phyloP scores from a whole-genome alignment of 1,284 basidiomycete species.

The Ceratobasidium sp. region DNA sequence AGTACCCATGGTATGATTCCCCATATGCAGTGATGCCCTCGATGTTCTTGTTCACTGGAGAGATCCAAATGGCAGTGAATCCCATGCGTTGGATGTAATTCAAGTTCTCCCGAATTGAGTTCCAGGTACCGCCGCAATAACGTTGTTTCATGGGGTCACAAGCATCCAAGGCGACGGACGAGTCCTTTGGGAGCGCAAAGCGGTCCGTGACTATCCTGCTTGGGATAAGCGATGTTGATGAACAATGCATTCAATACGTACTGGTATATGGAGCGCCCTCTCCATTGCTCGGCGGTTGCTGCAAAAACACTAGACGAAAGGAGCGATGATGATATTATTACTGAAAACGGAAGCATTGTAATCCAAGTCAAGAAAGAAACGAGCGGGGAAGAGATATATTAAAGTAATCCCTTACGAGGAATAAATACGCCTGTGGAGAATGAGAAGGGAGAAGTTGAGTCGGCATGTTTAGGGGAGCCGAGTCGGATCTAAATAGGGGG shows the following conservation, averaged over 20 bases:
- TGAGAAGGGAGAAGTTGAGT: background rate
- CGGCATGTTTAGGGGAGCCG: conserved; percentile 6
- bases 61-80: conserved; percentile 70
- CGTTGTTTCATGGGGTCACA: conserved; percentile 63
- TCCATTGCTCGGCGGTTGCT: conserved; percentile 41
- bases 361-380: conserved; percentile 5
- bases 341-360: conserved; percentile 24
- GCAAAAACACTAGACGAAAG: conserved; percentile 22
- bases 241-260: background rate
- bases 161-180: conserved; percentile 59
- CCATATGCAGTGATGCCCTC: conserved; percentile 71
- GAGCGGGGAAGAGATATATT: background rate
- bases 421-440: background rate
- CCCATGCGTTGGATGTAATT: conserved; percentile 81
- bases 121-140: conserved; percentile 82
- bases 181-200: conserved; percentile 61
- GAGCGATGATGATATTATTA: conserved; percentile 4
- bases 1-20: conserved; percentile 74
- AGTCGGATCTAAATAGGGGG: conserved; percentile 27
- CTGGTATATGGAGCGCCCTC: conserved; percentile 41
- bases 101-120: conserved; percentile 71
- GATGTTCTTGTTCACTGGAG: conserved; percentile 70
- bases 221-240: conserved; percentile 42
- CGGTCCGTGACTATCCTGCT: conserved; percentile 75
- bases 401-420: background rate